Evolutionary conservation across 2,329 filamentous ascomycete genomes (phyloP).

Genomic region (Ceratocystis huliohia): DNA sequence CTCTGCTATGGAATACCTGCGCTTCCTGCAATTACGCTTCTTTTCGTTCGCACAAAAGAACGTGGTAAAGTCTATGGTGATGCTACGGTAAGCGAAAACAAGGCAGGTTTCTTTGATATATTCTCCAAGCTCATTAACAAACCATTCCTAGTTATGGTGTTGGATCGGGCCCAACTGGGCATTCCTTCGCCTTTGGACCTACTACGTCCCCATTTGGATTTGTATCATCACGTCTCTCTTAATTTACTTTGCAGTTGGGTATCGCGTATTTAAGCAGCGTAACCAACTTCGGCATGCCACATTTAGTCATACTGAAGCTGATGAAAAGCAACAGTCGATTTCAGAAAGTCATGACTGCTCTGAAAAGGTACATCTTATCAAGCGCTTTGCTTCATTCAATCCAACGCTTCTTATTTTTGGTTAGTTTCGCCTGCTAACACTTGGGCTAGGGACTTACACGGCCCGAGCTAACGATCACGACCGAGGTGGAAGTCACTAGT

Average conservation of each 20-base stretch:
- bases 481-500: constrained; percentile 31
- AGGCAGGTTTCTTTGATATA: not conserved
- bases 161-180: constrained; percentile 46
- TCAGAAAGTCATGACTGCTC: constrained; percentile 26
- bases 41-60: constrained; percentile 38
- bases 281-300: constrained; percentile 42
- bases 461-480: constrained; percentile 36
- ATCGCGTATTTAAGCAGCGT: constrained; percentile 46
- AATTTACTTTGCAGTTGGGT: constrained; percentile 46
- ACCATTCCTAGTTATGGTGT: constrained; percentile 42
- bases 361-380: constrained; percentile 27
- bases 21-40: constrained; percentile 51
- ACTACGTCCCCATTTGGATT: constrained; percentile 49
- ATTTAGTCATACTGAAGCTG: constrained; percentile 24
- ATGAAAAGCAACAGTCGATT: constrained; percentile 23
- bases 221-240: constrained; percentile 43
- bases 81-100: constrained; percentile 37
- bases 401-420: not conserved
- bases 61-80: constrained; percentile 40
- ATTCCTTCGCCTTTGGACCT: constrained; percentile 45
- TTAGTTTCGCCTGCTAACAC: not conserved
- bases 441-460: constrained; percentile 25
- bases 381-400: not conserved
- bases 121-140: not conserved
- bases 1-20: constrained; percentile 62